Base-by-base conservation (phyloP, 2,329 filamentous ascomycete species). In the Iodosphaeria phyllophila region DNA sequence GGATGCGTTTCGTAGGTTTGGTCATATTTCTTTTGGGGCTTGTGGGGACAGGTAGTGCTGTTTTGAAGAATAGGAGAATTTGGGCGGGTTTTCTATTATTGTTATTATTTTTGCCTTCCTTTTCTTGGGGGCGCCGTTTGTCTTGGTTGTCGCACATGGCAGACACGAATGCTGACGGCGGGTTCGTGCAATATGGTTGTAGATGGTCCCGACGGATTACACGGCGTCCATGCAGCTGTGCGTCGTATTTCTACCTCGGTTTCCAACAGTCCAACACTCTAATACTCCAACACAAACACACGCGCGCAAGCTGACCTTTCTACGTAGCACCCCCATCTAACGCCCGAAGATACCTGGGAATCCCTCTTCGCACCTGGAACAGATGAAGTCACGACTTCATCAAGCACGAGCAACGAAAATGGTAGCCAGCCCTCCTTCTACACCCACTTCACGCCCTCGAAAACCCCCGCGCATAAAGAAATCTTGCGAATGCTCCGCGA, bases 401-500 rank as follows among this genome's bases (percentile, higher is more conserved):
- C n/a, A n/a, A n/a, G n/a, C n/a, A n/a, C n/a, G n/a, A n/a, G n/a
- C n/a, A n/a, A n/a, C n/a, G n/a, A n/a, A n/a, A n/a, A n/a, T n/a
- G n/a, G n/a, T n/a, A n/a, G n/a, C n/a, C n/a, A 50, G 23, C 47
- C 51, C 16, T 50, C 56, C 12, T 59, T 64, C 31, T 55, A 66
- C 29, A 42, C 59, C 29, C 50, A 65, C 60, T 98, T 93, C 51
- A 74, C 60, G 3, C 72, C 84, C 0, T 92, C 82, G 11, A 70
- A 71, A 38, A 52, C 56, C 5, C 69, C 70, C 1, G 71, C 84
- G 1, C 74, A 92, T 48, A 65, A 77, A 46, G 83, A 92, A 50
- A 95, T 98, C 25, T 64, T 98, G n/a, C 71, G 77, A 14, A 59
- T 92, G 23, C 64, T 98, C 12, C 64, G 62, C 28, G 77, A 89